phyloP scores from a whole-genome alignment of 345 rosid genomes.

The Citrus sinensis region DVS_A1.0 CM039162.1:20096501-20097000 shows the following conservation, averaged over 20 bases:
- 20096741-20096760: conserved; percentile 95
- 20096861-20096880: neutral
- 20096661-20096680: conserved; percentile 64
- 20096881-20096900: neutral
- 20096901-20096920: neutral
- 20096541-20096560: neutral
- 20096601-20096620: conserved; percentile 1
- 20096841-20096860: neutral
- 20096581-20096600: neutral
- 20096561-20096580: neutral
- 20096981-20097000: neutral
- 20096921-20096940: neutral
- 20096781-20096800: neutral
- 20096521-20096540: neutral
- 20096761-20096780: conserved; percentile 7
- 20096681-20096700: conserved; percentile 93
- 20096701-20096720: conserved; percentile 92
- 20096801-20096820: conserved; percentile 2
- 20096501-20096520: conserved; percentile 21
- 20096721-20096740: conserved; percentile 98
- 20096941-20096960: neutral
- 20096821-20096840: neutral
- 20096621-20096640: conserved; percentile 8
- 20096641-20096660: conserved; percentile 2
- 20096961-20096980: neutral